Conservation (phyloP, 495 filamentous ascomycete genomes). For the Penicillium chermesinum region DNA sequence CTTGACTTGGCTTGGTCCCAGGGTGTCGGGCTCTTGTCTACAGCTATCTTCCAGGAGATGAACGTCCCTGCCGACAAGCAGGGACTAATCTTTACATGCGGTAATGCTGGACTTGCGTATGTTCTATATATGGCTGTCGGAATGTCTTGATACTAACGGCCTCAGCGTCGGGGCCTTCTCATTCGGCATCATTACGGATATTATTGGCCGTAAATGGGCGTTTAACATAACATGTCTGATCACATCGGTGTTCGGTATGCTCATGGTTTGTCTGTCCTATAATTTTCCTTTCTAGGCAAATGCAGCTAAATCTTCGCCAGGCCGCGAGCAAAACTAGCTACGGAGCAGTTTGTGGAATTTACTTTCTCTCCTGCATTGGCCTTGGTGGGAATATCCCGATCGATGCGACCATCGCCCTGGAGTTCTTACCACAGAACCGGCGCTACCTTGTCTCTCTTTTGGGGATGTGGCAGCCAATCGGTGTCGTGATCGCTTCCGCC, state of each 20-base stretch:
- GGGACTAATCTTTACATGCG: neutral
- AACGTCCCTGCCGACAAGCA: neutral
- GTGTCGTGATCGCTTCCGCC: slow-evolving; percentile 9
- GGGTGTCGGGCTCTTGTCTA: slow-evolving; percentile 36
- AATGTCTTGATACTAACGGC: neutral
- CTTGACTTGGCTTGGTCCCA: slow-evolving; percentile 47
- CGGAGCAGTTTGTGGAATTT: slow-evolving; percentile 2
- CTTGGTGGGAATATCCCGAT: slow-evolving; percentile 42
- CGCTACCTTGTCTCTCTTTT: slow-evolving; percentile 39
- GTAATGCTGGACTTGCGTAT: neutral
- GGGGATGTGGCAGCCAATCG: slow-evolving; percentile 45
- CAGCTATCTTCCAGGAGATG: slow-evolving; percentile 1
- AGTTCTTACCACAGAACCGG: slow-evolving; percentile 40
- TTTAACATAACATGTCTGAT: slow-evolving; percentile 48
- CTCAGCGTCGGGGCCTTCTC: slow-evolving; percentile 36
- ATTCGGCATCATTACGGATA: slow-evolving; percentile 47
- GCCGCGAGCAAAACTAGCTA: slow-evolving; percentile 14
- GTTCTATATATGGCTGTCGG: neutral
- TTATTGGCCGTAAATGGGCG: slow-evolving; percentile 45
- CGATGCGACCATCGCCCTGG: slow-evolving; percentile 41
- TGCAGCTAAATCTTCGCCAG: neutral
- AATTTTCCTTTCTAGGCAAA: neutral
- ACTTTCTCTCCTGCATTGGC: slow-evolving; percentile 6
- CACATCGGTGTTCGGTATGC: slow-evolving; percentile 39
- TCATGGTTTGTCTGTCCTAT: slow-evolving; percentile 18